Conservation (phyloP, 2,329 filamentous ascomycete species). For the Fusarium begoniae region DNA sequence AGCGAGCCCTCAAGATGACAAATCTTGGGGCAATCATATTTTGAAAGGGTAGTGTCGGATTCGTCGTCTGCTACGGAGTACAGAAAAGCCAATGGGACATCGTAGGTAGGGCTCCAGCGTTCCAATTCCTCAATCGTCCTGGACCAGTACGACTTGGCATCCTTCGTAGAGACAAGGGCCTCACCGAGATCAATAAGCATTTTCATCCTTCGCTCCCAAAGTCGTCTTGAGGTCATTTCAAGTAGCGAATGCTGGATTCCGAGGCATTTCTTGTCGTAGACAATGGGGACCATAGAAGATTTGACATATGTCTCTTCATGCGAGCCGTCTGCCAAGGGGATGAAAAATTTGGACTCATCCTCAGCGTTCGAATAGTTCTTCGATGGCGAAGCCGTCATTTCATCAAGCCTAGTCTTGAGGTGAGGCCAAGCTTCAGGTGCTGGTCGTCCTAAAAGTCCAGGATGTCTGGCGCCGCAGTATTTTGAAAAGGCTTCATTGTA, state of each 20-base stretch:
- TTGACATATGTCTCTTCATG: constrained; percentile 59
- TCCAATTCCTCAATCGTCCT: constrained; percentile 56
- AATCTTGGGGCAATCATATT: constrained; percentile 46
- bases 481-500: constrained; percentile 74
- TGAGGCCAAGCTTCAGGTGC: constrained; percentile 70
- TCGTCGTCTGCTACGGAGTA: constrained; percentile 58
- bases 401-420: constrained; percentile 52
- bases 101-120: constrained; percentile 55
- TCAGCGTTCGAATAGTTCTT: constrained; percentile 50
- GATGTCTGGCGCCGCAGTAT: constrained; percentile 72
- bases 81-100: constrained; percentile 61
- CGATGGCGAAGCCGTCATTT: constrained; percentile 39
- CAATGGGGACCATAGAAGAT: constrained; percentile 59
- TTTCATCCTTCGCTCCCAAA: constrained; percentile 60
- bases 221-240: constrained; percentile 57
- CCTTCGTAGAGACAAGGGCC: constrained; percentile 52
- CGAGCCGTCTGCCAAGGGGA: constrained; percentile 52
- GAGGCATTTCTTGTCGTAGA: constrained; percentile 52
- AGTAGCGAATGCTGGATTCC: constrained; percentile 59
- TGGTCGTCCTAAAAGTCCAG: constrained; percentile 67
- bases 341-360: constrained; percentile 57
- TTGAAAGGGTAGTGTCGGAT: constrained; percentile 35
- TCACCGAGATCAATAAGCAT: constrained; percentile 61
- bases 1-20: constrained; percentile 57
- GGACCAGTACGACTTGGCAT: constrained; percentile 59